A percentile compares a stretch with the other conserved stretches of the same genome.
phyloP scores from a whole-genome alignment of 345 rosid species.

The Citrus reticulata region DNA sequence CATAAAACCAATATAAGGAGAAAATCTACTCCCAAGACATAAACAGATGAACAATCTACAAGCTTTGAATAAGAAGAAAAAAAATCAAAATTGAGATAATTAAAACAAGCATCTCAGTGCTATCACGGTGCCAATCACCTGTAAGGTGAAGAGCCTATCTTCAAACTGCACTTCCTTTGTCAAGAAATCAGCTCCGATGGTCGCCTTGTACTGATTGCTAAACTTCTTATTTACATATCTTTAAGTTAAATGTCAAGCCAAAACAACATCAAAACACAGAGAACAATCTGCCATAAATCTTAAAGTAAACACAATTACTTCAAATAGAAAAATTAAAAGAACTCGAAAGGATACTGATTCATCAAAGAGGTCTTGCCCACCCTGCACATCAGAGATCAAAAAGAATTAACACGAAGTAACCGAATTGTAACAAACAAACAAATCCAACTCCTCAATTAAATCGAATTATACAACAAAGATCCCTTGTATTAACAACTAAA shows the following conservation, averaged over 20 bases:
- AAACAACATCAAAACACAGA: slow-evolving; percentile 7
- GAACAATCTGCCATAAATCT: background rate
- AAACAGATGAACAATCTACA: background rate
- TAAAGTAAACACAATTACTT: background rate
- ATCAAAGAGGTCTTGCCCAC: slow-evolving; percentile 97
- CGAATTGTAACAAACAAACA: background rate
- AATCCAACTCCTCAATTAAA: background rate
- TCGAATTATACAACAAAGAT: background rate
- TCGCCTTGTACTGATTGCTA: slow-evolving; percentile 93
- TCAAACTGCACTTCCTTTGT: slow-evolving; percentile 92
- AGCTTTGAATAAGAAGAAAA: background rate
- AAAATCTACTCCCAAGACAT: background rate
- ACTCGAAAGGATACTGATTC: slow-evolving; percentile 75
- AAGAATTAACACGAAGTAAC: background rate
- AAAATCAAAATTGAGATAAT: background rate
- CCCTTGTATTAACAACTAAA: too few species aligned
- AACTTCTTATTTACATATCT: slow-evolving; percentile 95
- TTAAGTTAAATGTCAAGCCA: slow-evolving; percentile 25
- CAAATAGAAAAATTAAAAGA: background rate
- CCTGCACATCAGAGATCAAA: slow-evolving; percentile 42
- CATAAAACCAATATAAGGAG: background rate
- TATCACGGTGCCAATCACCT: slow-evolving; percentile 40
- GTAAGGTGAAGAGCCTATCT: slow-evolving; percentile 92
- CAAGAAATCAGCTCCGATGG: slow-evolving; percentile 94
- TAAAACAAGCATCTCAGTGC: background rate